Conservation (phyloP, 495 filamentous ascomycete genomes). For the Diplogelasinospora grovesii region DNA sequence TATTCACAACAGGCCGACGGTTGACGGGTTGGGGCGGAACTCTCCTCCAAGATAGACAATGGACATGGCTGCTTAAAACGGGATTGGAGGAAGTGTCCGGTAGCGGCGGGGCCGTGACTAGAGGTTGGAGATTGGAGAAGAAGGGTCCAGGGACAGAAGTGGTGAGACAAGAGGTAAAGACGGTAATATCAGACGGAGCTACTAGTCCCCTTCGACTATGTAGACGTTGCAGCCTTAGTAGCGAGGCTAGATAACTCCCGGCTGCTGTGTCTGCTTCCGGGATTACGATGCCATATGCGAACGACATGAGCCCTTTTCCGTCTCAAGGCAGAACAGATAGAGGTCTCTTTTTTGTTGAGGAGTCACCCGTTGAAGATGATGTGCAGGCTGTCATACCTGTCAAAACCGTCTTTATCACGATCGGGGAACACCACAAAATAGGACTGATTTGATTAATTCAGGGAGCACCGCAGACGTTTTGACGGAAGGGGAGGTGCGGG, state of each 20-base stretch:
- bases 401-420: neutral
- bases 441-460: neutral
- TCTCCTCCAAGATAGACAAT: too few species aligned
- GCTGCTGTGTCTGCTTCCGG: slow-evolving; percentile 7
- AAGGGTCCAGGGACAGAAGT: neutral
- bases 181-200: slow-evolving; percentile 20
- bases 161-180: slow-evolving; percentile 15
- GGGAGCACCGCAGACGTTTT: neutral
- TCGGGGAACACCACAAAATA: neutral
- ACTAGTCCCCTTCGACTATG: too few species aligned
- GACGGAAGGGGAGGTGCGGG: slow-evolving; percentile 10
- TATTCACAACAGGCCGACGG: too few species aligned
- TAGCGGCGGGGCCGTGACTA: too few species aligned
- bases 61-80: too few species aligned
- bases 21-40: too few species aligned
- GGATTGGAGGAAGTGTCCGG: too few species aligned
- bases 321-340: neutral
- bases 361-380: too few species aligned
- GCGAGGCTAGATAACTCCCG: slow-evolving; percentile 18
- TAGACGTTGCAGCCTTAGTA: slow-evolving; percentile 8
- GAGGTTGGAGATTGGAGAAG: slow-evolving; percentile 5
- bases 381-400: neutral
- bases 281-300: slow-evolving; percentile 12
- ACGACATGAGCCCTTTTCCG: neutral
- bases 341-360: neutral